phyloP scores from a whole-genome alignment of 2,329 filamentous ascomycete species.

The Ophiostoma australiae region DNA sequence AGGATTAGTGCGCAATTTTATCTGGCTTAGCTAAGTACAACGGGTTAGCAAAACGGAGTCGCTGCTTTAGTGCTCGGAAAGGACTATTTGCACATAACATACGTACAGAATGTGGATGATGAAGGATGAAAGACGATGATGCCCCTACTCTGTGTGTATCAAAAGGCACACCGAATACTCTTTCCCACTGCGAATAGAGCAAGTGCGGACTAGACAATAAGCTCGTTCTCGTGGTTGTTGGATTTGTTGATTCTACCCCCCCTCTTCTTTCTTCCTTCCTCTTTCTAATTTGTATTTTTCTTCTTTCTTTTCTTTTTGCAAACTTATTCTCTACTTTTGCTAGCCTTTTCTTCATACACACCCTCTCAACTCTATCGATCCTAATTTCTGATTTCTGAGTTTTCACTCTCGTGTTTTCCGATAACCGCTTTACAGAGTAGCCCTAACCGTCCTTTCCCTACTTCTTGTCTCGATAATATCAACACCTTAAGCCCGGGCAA shows the following conservation, averaged over 20 bases:
- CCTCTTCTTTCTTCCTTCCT: not conserved
- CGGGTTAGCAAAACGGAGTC: not conserved
- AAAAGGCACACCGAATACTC: not conserved
- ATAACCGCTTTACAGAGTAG: not conserved
- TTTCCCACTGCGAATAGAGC: not conserved
- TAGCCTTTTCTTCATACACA: not conserved
- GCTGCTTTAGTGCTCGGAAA: not conserved
- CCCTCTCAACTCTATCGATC: not conserved
- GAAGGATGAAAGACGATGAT: not conserved
- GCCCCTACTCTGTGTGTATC: not conserved
- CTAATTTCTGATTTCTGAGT: not conserved
- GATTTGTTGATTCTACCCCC: too few relatives aligned
- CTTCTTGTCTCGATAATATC: not conserved
- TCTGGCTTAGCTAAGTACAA: conserved; percentile 13
- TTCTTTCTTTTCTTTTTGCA: not conserved
- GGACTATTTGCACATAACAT: not conserved
- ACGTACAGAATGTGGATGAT: not conserved
- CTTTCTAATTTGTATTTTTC: not conserved
- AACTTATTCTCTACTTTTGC: not conserved
- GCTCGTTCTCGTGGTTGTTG: not conserved
- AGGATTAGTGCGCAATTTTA: conserved; percentile 15
- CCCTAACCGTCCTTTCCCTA: not conserved
- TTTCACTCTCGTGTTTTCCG: not conserved
- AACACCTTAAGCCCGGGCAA: not conserved
- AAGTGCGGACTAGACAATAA: not conserved